Percentiles rank a stretch among this genome's conserved stretches.
Evolutionary conservation across 1,284 basidiomycete genomes (phyloP).

Genomic region (Ustilago esculenta): DNA sequence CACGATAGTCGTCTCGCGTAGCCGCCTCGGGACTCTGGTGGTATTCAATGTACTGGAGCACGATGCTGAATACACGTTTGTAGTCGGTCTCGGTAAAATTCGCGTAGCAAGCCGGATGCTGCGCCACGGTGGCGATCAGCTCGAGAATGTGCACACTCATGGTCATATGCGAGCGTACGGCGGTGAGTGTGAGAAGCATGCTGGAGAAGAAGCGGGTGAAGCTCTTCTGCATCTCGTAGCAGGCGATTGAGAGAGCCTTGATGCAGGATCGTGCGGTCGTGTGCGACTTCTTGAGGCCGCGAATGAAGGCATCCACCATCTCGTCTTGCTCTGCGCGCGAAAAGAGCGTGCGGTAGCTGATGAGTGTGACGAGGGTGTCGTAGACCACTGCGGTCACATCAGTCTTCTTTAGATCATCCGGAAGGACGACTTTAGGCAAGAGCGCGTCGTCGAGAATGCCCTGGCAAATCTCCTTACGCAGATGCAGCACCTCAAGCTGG

Average conservation of each 20-base stretch:
- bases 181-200: slow-evolving; percentile 87
- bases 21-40: slow-evolving; percentile 61
- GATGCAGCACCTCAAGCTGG: slow-evolving; percentile 73
- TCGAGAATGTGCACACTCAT: slow-evolving; percentile 96
- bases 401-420: slow-evolving; percentile 70
- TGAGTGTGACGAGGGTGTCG: slow-evolving; percentile 85
- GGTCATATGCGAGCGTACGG: slow-evolving; percentile 92
- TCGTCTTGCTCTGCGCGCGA: slow-evolving; percentile 74
- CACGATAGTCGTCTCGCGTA: slow-evolving; percentile 58
- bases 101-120: slow-evolving; percentile 79
- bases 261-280: slow-evolving; percentile 90
- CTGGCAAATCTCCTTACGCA: slow-evolving; percentile 78
- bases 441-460: slow-evolving; percentile 74
- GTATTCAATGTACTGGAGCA: slow-evolving; percentile 91
- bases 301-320: slow-evolving; percentile 84
- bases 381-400: slow-evolving; percentile 90
- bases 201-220: slow-evolving; percentile 79
- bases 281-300: slow-evolving; percentile 78
- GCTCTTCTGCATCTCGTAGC: slow-evolving; percentile 86
- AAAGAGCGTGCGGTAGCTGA: slow-evolving; percentile 87
- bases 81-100: slow-evolving; percentile 94
- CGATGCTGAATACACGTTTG: slow-evolving; percentile 93
- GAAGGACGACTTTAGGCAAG: slow-evolving; percentile 73
- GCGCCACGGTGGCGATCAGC: slow-evolving; percentile 87
- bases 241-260: slow-evolving; percentile 85